Base-by-base conservation (phyloP, 495 filamentous ascomycete species). In the Xylaria venustula region DNA sequence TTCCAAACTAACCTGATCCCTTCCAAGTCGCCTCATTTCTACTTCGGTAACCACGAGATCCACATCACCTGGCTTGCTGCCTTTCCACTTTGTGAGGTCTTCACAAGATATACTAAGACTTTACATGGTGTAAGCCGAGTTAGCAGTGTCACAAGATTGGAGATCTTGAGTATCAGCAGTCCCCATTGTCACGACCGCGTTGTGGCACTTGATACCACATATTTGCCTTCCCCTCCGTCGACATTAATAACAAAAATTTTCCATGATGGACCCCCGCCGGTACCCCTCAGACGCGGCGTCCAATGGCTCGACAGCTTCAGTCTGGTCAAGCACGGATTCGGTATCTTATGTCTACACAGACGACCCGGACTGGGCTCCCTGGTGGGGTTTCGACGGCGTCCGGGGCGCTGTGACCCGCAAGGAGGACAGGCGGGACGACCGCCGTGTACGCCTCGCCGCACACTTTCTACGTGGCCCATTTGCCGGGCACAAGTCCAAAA, bases 401-500 rank as follows among this genome's bases (percentile, higher is more conserved):
- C 64, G 62, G n/a, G 69, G 69, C 23, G 69, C 69, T 36, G 69
- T 71, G 3, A 71, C 69, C 7, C 69, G 69, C 8, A 55, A 47
- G 36, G 63, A 65, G 26, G 69, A 71, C 46, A 62, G 62, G 12
- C 62, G 55, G 19, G 69, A 71, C 30, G 59, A 67, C 44, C 25
- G 30, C 6, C 67, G 67, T 45, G 36, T 47, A n/a, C 61, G 62
- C 5, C 51, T 68, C 36, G 67, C 67, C 4, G 58, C 65, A 12
- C 67, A 72, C 55, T 37, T 71, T 11, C 40, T 72, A 37, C 67
- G 70, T 26, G 68, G 65, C 6, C 69, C 69, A 6, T 71, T 71
- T 44, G 69, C 69, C 17, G 64, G 66, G 22, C 46, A 64, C 58
- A 63, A 62, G 58, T 30, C 58, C 60, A 63, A 65, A 28, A 68